Conservation (phyloP, 2,329 filamentous ascomycete species). For the Fusarium sp. region DNA sequence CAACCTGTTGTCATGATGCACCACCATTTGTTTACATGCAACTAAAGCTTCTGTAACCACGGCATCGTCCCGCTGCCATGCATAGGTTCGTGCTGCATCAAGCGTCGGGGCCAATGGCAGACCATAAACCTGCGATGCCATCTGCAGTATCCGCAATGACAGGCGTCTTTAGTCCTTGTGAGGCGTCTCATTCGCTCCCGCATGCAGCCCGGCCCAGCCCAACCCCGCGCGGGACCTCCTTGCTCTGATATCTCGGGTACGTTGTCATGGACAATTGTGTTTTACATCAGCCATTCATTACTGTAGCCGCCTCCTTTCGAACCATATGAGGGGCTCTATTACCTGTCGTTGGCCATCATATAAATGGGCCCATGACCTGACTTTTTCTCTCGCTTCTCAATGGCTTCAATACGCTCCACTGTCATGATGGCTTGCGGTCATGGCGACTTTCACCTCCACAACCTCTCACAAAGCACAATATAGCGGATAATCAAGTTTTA, state of each 20-base stretch:
- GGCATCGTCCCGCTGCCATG: conserved; percentile 42
- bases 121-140: conserved; percentile 16
- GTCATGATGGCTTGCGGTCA: conserved; percentile 11
- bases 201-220: conserved; percentile 11
- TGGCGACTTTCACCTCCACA: conserved; percentile 3
- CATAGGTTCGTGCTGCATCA: conserved; percentile 36
- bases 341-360: not conserved
- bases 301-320: conserved; percentile 11
- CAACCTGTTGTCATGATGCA: conserved; percentile 41
- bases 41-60: conserved; percentile 44
- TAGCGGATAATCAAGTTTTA: not conserved
- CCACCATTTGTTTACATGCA: conserved; percentile 47
- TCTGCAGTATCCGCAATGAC: conserved; percentile 26
- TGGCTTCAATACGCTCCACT: not conserved
- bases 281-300: conserved; percentile 9
- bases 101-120: conserved; percentile 41
- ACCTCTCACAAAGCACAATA: not conserved
- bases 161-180: conserved; percentile 9
- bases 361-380: not conserved
- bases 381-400: not conserved
- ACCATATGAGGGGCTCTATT: not conserved
- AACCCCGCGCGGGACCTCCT: conserved; percentile 4
- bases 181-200: conserved; percentile 26
- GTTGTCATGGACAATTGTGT: conserved; percentile 24
- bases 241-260: not conserved